A percentile compares a stretch with the other conserved stretches of the same genome.
These are phyloP conservation scores for Tripidium arundinaceum DNA, from an alignment of 202 grass and related monocot species.

Conservation along the genomic window DNA sequence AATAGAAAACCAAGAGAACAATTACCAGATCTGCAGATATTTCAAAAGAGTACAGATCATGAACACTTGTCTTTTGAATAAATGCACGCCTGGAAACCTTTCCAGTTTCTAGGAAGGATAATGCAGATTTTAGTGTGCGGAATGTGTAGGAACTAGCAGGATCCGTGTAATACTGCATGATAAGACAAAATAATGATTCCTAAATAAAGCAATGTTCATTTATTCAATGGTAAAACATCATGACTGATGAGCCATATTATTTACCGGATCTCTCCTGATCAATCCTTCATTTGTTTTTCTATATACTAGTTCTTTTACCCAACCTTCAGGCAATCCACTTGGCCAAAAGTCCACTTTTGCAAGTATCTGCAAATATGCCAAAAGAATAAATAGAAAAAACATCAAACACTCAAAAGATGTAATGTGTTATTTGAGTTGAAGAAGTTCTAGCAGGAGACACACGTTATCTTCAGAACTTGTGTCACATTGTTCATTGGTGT, in stretches of 20 bases:
- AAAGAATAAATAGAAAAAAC: neutral
- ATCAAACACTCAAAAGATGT: neutral
- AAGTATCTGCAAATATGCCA: constrained; percentile 38
- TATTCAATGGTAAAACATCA: neutral
- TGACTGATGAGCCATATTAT: neutral
- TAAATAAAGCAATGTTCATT: neutral
- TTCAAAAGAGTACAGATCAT: constrained; percentile 48
- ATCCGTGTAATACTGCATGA: constrained; percentile 36
- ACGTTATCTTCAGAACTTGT: constrained; percentile 29
- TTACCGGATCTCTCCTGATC: constrained; percentile 44
- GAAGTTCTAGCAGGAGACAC: neutral
- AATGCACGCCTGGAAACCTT: constrained; percentile 26
- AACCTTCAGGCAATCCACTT: constrained; percentile 49
- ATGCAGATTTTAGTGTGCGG: constrained; percentile 32
- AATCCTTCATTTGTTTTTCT: constrained; percentile 33
- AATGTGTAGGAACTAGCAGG: constrained; percentile 36
- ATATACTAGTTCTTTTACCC: constrained; percentile 51
- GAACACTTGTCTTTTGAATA: constrained; percentile 37
- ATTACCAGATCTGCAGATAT: constrained; percentile 42
- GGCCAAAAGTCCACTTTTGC: constrained; percentile 43
- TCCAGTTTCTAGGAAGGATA: constrained; percentile 38
- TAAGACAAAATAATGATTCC: neutral
- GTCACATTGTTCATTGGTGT: constrained; percentile 21
- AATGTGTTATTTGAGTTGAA: neutral
- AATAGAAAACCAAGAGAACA: neutral